Conservation (phyloP, 2,329 filamentous ascomycete species). For the Rutstroemia sp. region DNA sequence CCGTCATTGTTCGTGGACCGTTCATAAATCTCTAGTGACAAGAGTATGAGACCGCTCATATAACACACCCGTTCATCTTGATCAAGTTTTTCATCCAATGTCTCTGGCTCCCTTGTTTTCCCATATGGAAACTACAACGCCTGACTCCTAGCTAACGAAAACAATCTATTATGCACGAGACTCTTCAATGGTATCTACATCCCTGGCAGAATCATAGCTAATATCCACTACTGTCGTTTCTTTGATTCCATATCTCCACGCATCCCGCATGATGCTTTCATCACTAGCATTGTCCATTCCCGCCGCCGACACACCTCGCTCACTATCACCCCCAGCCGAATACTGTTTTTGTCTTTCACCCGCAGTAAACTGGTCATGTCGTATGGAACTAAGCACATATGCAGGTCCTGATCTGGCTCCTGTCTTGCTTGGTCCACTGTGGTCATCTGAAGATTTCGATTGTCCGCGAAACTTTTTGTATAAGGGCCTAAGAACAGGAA, state of each 20-base stretch:
- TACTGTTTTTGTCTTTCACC: neutral
- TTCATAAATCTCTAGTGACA: too few relatives aligned
- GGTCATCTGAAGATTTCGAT: neutral
- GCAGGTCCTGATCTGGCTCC: neutral
- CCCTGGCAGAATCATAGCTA: neutral
- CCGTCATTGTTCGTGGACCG: too few relatives aligned
- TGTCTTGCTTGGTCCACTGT: neutral
- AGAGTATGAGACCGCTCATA: too few relatives aligned
- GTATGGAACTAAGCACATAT: slow-evolving; percentile 1
- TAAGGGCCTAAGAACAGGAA: neutral
- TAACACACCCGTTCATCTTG: too few relatives aligned
- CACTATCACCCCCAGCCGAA: neutral
- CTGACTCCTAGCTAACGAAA: too few relatives aligned
- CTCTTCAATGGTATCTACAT: too few relatives aligned
- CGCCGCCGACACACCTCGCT: neutral
- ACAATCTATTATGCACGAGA: too few relatives aligned
- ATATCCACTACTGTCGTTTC: neutral
- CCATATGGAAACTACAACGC: too few relatives aligned
- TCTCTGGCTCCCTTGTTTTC: too few relatives aligned
- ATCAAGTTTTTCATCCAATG: too few relatives aligned
- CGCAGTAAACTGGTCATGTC: neutral
- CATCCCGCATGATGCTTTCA: slow-evolving; percentile 3
- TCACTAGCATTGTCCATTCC: slow-evolving; percentile 4
- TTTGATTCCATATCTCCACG: neutral
- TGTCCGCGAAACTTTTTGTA: neutral